Evolutionary conservation across 441 rosid species (phyloP), one percentile per base, ranked within the genome.

Genomic region (Gossypium laxum): DNA sequence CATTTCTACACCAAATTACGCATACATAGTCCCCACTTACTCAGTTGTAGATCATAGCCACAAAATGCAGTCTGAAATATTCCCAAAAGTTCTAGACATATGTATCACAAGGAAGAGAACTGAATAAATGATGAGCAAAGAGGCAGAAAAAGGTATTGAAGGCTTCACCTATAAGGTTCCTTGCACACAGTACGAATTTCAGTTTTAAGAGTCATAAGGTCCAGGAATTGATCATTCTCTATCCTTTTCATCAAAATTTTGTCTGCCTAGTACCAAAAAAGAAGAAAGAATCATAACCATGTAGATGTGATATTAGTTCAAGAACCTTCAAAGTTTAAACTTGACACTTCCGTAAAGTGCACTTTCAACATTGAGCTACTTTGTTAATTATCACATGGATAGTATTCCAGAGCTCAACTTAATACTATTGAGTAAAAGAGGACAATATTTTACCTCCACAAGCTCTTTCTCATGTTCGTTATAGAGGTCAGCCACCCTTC

Each of bases 151-250:
- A 8, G 73, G 22, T 28, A 71, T 57, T 75, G 66, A 56, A 50
- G 70, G 74, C 61, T 70, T 86, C 74, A 91, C 98, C 98, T 90
- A 85, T 91, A 94, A 57, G 97, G 89, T 81, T 92, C 99, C 87
- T 91, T 89, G 82, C 94, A 92, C 32, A 82, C 86, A 72, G 93
- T 81, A 58, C 80, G 87, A 75, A 91, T 92, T 80, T 91, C 96
- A 51, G 96, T 86, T 72, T 88, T 87, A 73, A 88, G 84, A 65
- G 96, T 86, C 89, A 94, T 84, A 69, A 91, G 96, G 72, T 89
- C 92, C 85, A 94, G 75, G 87, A 94, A 91, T 79, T 89, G 96
- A 80, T 94, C 97, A 74, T 89, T 91, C 82, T 88, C 96, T 57
- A 94, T 94, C 90, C 85, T 90, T 85, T 91, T 88, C 85, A 82